Base-by-base conservation (phyloP, 345 rosid species). In the Populus deltoides region DNA sequence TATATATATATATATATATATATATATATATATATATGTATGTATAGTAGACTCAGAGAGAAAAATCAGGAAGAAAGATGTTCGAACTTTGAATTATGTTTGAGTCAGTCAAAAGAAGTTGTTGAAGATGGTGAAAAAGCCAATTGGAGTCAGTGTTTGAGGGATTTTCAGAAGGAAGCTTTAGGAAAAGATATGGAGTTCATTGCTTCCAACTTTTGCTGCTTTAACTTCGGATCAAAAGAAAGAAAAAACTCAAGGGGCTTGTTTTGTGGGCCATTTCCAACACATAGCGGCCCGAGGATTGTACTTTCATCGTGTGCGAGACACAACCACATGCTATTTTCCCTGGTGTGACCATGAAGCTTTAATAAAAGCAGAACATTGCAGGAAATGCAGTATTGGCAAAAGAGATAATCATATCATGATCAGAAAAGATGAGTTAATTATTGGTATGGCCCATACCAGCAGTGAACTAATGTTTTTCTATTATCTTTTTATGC, bases 71-170 rank as follows among this genome's bases (percentile, higher is more conserved):
- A 68, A 75, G 69, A 83, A 62, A 69, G 80, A 80, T 72, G 72
- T 49, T 68, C 68, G 75, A 78, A 81, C 75, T 80, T 80, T 66
- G 81, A 81, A 80, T 77, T 81, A 70, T 45, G 31, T 41, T 49
- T 29, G 62, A 81, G 87, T 80, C 87, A 85, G 89, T 88, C 91
- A 88, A 88, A 86, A 88, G 89, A 83, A 81, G 80, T 71, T 61
- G 77, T 73, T 36, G 86, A 75, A 85, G 80, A 78, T 53, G 49
- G 84, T 77, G 83, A 80, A 79, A 68, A 86, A 83, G 82, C 65
- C 67, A 38, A 53, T 62, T 78, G 71, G 84, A 82, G 82, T 76
- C 70, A 39, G 71, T 75, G 83, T 24, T 53, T 8, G 65, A 22
- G 66, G 72, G 81, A 81, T 75, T 47, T 80, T 76, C 78, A 17